Evolutionary conservation across 2,329 filamentous ascomycete species (phyloP).

Genomic region (Xylaria sp.): DNA sequence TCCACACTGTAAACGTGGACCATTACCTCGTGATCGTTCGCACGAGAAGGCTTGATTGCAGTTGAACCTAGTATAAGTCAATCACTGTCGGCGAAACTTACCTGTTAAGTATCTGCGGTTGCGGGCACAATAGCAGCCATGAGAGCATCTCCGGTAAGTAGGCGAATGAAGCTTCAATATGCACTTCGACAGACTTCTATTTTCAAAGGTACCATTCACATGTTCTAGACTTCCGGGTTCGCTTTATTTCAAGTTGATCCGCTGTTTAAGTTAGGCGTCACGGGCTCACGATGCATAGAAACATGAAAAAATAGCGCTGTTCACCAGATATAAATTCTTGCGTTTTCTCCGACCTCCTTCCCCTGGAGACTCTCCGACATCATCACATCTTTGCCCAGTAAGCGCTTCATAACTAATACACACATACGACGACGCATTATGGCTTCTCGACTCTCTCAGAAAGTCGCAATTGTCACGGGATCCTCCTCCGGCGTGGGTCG

Average conservation of each 20-base stretch:
- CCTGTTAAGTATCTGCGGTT: background rate
- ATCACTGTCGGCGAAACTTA: background rate
- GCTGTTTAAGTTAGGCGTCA: background rate
- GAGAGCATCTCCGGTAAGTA: background rate
- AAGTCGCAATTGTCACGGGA: constrained; percentile 57
- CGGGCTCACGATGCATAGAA: background rate
- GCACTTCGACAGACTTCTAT: background rate
- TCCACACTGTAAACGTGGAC: background rate
- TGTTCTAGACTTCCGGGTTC: background rate
- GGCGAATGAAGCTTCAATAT: background rate
- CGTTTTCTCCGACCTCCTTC: background rate
- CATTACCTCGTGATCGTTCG: background rate
- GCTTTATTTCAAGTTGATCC: background rate
- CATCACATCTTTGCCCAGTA: background rate
- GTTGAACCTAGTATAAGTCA: background rate
- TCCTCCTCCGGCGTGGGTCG: constrained; percentile 58
- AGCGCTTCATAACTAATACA: background rate
- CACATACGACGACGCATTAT: background rate
- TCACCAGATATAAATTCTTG: background rate
- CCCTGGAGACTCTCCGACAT: background rate
- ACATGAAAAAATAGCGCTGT: background rate
- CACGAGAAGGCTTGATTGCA: background rate
- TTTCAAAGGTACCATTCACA: background rate
- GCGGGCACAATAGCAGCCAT: background rate
- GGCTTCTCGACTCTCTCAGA: constrained; percentile 28